Evolutionary conservation across 2,329 filamentous ascomycete species (phyloP), one percentile per base, ranked within the genome.

Genomic region (Pseudopyrenochaeta lycopersici): DNA sequence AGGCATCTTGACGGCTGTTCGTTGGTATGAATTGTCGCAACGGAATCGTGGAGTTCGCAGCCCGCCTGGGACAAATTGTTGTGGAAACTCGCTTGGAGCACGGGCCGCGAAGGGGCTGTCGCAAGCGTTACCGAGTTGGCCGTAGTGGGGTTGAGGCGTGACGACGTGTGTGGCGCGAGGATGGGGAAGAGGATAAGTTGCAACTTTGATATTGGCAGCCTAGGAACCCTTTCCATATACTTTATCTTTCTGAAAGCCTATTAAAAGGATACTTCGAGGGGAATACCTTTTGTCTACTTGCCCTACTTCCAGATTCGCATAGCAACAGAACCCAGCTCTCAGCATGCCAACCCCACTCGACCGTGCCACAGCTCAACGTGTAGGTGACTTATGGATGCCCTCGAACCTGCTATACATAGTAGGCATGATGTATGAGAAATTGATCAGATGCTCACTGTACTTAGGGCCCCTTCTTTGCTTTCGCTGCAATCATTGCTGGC

Each of bases 1-100:
- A 89, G 95, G 94, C 95, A 99, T 99, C 82, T 84, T 96, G 91
- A 82, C 83, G 82, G 84, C 41, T 49, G 56, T 80, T 68, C 77
- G 63, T 59, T 64, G 62, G 27, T 42, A 58, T 58, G 54, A 59
- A 56, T 58, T 50, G 58, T 62, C 52, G 49, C 44, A 52, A 44
- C 54, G 54, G 51, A 61, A 60, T 67, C 67, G 65, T 63, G 57
- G 56, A 66, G 51, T 58, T 63, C 49, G 43, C 29, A 27, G 42
- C n/a, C 32, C n/a, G 44, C 38, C 52, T 39, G 45, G 43, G 44
- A 50, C 58, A 66, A 64, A 60, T 60, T 62, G 63, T 66, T 72
- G 72, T 74, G 71, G 55, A 62, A 60, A 63, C 69, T 74, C 72
- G 72, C 72, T 74, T 73, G 65, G 32, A 35, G 72, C 71, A 73